Percentiles rank a stretch among this genome's conserved stretches.
Conservation (phyloP, 225 moss, liverwort and hornwort genomes). For the Takakia lepidozioides region DNA sequence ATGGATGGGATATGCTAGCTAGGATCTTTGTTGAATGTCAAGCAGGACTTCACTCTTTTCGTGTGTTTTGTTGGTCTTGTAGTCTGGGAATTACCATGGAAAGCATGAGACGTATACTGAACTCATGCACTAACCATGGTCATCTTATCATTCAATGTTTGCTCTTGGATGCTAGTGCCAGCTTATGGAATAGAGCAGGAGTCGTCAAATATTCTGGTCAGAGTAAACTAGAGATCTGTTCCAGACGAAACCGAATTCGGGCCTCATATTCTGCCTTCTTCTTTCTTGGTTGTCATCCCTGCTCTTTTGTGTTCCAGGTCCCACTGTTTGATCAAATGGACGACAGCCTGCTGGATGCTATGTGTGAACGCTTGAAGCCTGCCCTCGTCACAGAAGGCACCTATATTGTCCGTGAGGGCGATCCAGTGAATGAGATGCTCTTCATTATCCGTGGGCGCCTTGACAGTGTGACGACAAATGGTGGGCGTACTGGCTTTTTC, state of each 20-base stretch:
- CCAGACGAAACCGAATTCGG: not conserved
- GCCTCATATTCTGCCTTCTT: not conserved
- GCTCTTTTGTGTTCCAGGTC: constrained; percentile 17
- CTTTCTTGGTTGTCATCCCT: not conserved
- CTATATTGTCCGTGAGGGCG: constrained; percentile 31
- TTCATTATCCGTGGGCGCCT: constrained; percentile 51
- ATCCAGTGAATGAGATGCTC: constrained; percentile 60
- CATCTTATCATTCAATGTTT: not conserved
- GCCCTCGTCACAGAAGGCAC: constrained; percentile 45
- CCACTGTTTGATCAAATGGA: constrained; percentile 61
- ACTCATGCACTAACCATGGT: too few species aligned
- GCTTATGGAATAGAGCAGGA: not conserved
- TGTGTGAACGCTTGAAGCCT: constrained; percentile 51
- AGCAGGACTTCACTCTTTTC: too few species aligned
- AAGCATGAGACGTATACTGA: too few species aligned
- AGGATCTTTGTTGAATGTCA: too few species aligned
- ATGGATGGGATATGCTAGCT: too few species aligned
- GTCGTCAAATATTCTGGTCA: not conserved
- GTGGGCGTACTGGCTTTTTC: constrained; percentile 33
- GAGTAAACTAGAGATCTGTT: not conserved
- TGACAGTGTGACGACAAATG: constrained; percentile 45
- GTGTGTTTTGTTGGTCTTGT: too few species aligned
- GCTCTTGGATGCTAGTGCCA: too few species aligned
- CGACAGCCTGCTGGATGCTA: constrained; percentile 45
- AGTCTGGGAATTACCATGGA: too few species aligned